Base-by-base conservation (phyloP, 2,329 filamentous ascomycete species). In the Fragosphaeria purpurea region DNA sequence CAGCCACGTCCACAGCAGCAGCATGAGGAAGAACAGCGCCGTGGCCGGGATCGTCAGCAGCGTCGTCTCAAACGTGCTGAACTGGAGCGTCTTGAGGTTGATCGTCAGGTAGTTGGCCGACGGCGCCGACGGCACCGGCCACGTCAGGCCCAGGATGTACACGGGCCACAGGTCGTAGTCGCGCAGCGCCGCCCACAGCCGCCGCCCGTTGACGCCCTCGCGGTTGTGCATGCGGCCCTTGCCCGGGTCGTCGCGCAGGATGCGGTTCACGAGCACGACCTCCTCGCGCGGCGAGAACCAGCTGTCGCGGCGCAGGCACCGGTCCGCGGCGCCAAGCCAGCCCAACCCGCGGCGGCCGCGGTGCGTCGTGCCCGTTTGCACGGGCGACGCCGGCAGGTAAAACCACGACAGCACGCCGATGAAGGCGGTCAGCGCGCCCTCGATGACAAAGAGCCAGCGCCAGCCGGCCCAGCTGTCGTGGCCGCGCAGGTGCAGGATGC, bases 141-240 rank as follows among this genome's bases (percentile, higher is more conserved):
- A 52, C 4, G 51, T 49, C 10, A 57, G 43, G 35, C 54, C 55
- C 35, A 56, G 41, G 5, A 56, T 30, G 49, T 56, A 57, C 5
- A 56, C 45, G 13, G 55, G 55, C 53, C 53, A 57, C 33, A 57
- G 45, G 39, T 57, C 55, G 34, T 50, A 57, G 34, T 57, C 55
- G 5, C 38, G 32, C 0, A 57, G 13, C 7, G 49, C 44, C 34
- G 34, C 38, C 50, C 51, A 53, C n/a, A 56, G 39, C 11, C 48
- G 63, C 7, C 57, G 63, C 0, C 67, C 69, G 0, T 73, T 77
- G 47, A 80, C 69, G 2, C 72, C 70, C 60, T 79, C 68, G 11
- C 76, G 73, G 55, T 80, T 79, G 60, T 79, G 73, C 73, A 81
- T 79, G 55, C 74, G 72, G 41, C 74, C 75, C 59, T 78, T 78